phyloP scores from a whole-genome alignment of 2,329 filamentous ascomycete species.

The Canariomyces notabilis region DNA sequence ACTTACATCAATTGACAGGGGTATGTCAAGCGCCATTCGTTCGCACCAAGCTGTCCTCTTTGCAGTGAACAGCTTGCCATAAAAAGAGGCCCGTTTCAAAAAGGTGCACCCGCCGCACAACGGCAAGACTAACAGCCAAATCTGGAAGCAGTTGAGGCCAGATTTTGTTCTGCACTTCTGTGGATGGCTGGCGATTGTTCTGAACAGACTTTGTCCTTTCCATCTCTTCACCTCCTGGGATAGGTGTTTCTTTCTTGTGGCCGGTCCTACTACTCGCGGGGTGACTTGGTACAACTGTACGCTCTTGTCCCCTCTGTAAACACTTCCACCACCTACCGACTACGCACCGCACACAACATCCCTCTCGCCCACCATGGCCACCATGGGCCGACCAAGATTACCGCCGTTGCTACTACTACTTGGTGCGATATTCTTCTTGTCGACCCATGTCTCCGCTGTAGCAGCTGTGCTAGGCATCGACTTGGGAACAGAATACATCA shows the following conservation, averaged over 20 bases:
- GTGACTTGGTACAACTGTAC: neutral
- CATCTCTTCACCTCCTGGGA: neutral
- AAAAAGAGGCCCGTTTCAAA: neutral
- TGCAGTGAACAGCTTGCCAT: slow-evolving; percentile 22
- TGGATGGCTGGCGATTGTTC: slow-evolving; percentile 1
- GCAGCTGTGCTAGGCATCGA: slow-evolving; percentile 87
- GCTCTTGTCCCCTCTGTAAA: neutral
- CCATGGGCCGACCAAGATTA: slow-evolving; percentile 34
- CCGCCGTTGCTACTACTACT: slow-evolving; percentile 35
- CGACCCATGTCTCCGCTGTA: slow-evolving; percentile 46
- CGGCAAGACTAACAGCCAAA: neutral
- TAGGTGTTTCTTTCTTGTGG: neutral
- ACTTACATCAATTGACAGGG: slow-evolving; percentile 19
- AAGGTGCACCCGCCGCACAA: slow-evolving; percentile 9
- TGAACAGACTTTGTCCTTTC: neutral
- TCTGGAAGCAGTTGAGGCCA: slow-evolving; percentile 11
- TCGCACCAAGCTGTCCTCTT: slow-evolving; percentile 27
- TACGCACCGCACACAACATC: slow-evolving; percentile 3
- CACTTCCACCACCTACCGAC: neutral
- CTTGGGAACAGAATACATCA: slow-evolving; percentile 94
- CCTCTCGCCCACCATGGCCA: slow-evolving; percentile 35
- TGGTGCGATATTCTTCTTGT: slow-evolving; percentile 39
- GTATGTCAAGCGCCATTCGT: slow-evolving; percentile 9
- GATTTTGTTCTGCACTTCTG: slow-evolving; percentile 4
- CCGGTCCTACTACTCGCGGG: neutral